These are phyloP conservation scores for Aspergillus mulundensis DNA, from an alignment of 495 filamentous ascomycete species.

Conservation along the genomic window DNA sequence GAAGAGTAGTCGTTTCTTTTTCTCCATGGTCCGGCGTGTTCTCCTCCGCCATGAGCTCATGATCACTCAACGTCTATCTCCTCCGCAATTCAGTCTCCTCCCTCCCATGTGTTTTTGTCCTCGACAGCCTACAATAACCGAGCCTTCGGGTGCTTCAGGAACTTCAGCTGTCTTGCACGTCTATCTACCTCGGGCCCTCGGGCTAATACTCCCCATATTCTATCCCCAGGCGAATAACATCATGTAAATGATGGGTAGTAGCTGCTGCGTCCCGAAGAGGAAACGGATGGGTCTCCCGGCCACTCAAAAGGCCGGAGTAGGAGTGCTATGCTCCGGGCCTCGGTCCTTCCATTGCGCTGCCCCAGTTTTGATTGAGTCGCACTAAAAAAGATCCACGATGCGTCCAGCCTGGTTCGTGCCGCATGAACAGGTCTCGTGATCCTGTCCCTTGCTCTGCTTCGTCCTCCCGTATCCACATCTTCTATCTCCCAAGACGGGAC, in stretches of 20 bases:
- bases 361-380: not conserved
- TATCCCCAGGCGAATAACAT: too few species aligned
- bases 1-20: constrained; percentile 9
- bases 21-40: constrained; percentile 11
- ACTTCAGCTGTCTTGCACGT: not conserved
- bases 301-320: not conserved
- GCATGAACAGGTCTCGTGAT: constrained; percentile 5
- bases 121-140: constrained; percentile 6
- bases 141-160: constrained; percentile 22
- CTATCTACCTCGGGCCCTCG: constrained; percentile 24
- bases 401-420: not conserved
- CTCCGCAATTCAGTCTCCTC: not conserved
- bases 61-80: not conserved
- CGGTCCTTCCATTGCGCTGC: not conserved
- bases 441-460: not conserved
- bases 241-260: not conserved
- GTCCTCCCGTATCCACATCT: not conserved
- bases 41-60: constrained; percentile 3
- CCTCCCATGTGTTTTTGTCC: not conserved
- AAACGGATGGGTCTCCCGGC: not conserved
- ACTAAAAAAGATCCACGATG: not conserved
- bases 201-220: constrained; percentile 12
- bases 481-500: constrained; percentile 6
- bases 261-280: not conserved
- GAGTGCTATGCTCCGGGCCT: not conserved